Percentiles rank a stretch among this genome's conserved stretches.
Evolutionary conservation across 371 early-diverging fungal species (phyloP).

Genomic region (Homolaphlyctis polyrhiza): DNA sequence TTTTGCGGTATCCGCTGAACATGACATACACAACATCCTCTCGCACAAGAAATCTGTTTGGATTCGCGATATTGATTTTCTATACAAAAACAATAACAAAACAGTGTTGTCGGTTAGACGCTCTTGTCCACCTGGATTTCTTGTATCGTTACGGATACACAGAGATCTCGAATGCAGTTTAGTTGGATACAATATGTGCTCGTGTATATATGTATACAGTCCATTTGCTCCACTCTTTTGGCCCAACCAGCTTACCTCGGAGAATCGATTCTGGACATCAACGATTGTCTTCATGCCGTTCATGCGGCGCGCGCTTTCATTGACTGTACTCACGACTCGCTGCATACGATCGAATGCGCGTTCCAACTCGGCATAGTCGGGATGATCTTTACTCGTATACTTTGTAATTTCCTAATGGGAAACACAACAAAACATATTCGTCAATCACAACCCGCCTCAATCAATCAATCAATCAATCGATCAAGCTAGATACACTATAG

Average conservation of each 20-base stretch:
- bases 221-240: too few relatives aligned
- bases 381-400: constrained; percentile 27
- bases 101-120: neutral
- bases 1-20: constrained; percentile 23
- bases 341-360: constrained; percentile 36
- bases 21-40: constrained; percentile 38
- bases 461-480: too few relatives aligned
- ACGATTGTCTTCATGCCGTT: constrained; percentile 34
- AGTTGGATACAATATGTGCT: too few relatives aligned
- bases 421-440: neutral
- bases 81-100: constrained; percentile 7
- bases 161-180: neutral
- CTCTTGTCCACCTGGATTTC: neutral
- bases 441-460: too few relatives aligned
- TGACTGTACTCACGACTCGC: constrained; percentile 33
- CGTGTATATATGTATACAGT: too few relatives aligned
- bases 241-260: constrained; percentile 32
- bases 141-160: neutral
- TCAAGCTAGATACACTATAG: neutral
- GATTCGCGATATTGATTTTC: constrained; percentile 41
- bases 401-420: constrained; percentile 35
- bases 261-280: constrained; percentile 33
- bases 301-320: constrained; percentile 36
- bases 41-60: constrained; percentile 39
- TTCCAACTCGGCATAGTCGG: constrained; percentile 27